Evolutionary conservation across 371 early-diverging fungal genomes (phyloP).

Genomic region (Rhizomucor pusillus): DNA sequence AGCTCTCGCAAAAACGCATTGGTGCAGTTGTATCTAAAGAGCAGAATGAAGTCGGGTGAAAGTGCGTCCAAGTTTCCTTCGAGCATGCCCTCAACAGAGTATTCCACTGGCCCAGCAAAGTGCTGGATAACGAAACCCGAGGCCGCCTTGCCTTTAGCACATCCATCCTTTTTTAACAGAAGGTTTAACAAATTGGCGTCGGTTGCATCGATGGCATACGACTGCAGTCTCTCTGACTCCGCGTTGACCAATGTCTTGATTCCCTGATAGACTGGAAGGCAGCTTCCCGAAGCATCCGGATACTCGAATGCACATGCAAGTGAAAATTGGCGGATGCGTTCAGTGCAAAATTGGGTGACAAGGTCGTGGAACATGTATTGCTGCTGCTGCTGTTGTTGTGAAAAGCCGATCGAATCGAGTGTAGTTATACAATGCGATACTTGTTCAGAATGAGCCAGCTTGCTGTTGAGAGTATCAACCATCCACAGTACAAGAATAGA

Average conservation of each 20-base stretch:
- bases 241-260: conserved; percentile 25
- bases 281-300: conserved; percentile 6
- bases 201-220: conserved; percentile 40
- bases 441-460: conserved; percentile 20
- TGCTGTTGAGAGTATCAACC: conserved; percentile 70
- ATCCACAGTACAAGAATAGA: conserved; percentile 77
- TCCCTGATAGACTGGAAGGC: conserved; percentile 1
- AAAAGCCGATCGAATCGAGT: conserved; percentile 72
- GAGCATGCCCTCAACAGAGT: conserved; percentile 67
- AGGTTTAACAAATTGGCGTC: conserved; percentile 33
- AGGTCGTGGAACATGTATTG: conserved; percentile 64
- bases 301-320: not conserved
- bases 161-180: conserved; percentile 9
- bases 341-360: conserved; percentile 82
- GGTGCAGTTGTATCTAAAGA: conserved; percentile 65
- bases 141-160: conserved; percentile 3
- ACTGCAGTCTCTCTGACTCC: conserved; percentile 34
- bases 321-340: conserved; percentile 67
- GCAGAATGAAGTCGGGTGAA: conserved; percentile 78
- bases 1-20: conserved; percentile 81
- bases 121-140: conserved; percentile 72
- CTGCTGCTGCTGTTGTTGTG: conserved; percentile 37
- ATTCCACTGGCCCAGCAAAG: conserved; percentile 66
- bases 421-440: conserved; percentile 52
- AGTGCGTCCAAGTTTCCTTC: conserved; percentile 74